Evolutionary conservation across 257 asterid genomes (phyloP).

Genomic region (Penstemon newberryi): DNA sequence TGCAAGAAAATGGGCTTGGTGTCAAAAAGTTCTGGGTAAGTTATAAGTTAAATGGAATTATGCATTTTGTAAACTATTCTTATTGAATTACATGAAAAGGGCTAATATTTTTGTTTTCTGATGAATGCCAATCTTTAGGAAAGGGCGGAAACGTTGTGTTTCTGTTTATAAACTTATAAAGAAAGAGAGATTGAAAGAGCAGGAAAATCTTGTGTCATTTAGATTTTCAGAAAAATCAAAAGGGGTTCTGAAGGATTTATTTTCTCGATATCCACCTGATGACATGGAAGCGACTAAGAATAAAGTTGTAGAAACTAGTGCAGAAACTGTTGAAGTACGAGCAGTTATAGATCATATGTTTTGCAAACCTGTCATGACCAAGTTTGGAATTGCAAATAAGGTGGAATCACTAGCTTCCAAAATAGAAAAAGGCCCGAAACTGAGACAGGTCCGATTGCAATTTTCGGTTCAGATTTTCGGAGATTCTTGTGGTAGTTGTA

Average conservation of each 20-base stretch:
- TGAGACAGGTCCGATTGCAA: constrained; percentile 58
- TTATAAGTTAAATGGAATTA: constrained; percentile 2
- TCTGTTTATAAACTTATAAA: constrained; percentile 54
- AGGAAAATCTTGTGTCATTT: constrained; percentile 47
- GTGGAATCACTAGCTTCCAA: constrained; percentile 52
- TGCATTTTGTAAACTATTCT: not conserved
- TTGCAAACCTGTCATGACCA: constrained; percentile 49
- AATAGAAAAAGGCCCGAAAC: constrained; percentile 43
- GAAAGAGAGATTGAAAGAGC: constrained; percentile 22
- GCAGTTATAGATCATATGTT: constrained; percentile 55
- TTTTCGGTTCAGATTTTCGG: constrained; percentile 4
- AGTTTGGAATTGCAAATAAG: constrained; percentile 57
- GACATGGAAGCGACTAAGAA: constrained; percentile 48
- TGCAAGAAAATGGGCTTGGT: constrained; percentile 66
- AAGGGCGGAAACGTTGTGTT: constrained; percentile 53
- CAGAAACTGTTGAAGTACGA: constrained; percentile 28
- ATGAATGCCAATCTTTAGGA: constrained; percentile 46
- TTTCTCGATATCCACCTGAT: constrained; percentile 74
- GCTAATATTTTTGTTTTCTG: constrained; percentile 13
- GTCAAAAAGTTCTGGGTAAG: constrained; percentile 82
- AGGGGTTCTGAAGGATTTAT: constrained; percentile 62
- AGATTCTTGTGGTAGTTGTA: not conserved
- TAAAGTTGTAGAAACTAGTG: constrained; percentile 37
- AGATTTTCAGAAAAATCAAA: constrained; percentile 63
- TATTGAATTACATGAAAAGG: constrained; percentile 2